Conservation (phyloP, 2,329 filamentous ascomycete species). For the Uncinocarpus reesii region DNA sequence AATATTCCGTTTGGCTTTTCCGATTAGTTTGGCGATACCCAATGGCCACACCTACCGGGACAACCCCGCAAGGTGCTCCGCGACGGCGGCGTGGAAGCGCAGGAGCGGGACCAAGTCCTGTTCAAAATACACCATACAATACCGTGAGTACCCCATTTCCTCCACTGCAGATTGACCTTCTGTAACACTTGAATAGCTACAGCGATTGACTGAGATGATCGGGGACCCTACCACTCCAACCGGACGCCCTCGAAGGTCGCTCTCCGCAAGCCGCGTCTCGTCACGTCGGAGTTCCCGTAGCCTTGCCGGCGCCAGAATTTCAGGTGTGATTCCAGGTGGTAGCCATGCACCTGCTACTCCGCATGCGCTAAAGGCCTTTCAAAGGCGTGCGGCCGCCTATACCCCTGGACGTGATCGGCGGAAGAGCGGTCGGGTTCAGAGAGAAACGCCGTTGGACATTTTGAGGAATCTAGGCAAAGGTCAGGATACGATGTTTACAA, state of each 20-base stretch:
- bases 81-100: constrained; percentile 3
- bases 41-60: background rate
- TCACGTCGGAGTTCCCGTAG: constrained; percentile 29
- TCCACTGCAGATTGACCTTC: background rate
- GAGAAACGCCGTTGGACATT: constrained; percentile 48
- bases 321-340: constrained; percentile 16
- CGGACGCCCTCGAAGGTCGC: constrained; percentile 19
- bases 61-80: background rate
- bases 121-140: constrained; percentile 9
- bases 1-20: background rate
- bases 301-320: background rate
- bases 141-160: constrained; percentile 4
- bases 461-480: constrained; percentile 45
- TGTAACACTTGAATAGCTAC: constrained; percentile 21
- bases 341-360: constrained; percentile 43
- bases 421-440: constrained; percentile 41
- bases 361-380: constrained; percentile 45
- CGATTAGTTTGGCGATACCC: background rate
- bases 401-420: constrained; percentile 42
- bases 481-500: constrained; percentile 18
- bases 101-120: constrained; percentile 5
- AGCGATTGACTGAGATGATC: constrained; percentile 26
- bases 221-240: constrained; percentile 31
- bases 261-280: constrained; percentile 27
- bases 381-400: constrained; percentile 42